Percentiles rank a stretch among this genome's conserved stretches.
Conservation (phyloP, 805 yeast genomes). For the Lachancea sp. region DNA sequence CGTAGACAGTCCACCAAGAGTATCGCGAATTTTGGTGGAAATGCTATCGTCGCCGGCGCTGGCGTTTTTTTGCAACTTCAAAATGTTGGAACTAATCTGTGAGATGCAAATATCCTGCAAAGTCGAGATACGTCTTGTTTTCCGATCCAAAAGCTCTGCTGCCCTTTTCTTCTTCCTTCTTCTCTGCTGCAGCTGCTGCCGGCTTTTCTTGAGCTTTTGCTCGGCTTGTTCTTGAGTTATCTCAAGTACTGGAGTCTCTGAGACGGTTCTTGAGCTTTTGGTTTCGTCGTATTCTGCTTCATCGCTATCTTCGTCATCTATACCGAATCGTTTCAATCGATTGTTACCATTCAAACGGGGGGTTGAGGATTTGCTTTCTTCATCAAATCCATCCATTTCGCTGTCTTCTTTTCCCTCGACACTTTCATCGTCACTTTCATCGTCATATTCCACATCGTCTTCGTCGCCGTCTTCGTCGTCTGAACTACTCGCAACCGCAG, state of each 20-base stretch:
- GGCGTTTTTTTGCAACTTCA: constrained; percentile 18
- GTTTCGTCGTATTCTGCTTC: constrained; percentile 17
- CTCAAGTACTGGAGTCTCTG: constrained; percentile 4
- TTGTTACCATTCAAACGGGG: too few relatives aligned
- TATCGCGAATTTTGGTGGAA: constrained; percentile 41
- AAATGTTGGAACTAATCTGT: constrained; percentile 45
- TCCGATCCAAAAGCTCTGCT: constrained; percentile 71
- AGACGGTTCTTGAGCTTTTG: constrained; percentile 5
- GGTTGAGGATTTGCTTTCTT: too few relatives aligned
- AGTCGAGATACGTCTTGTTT: constrained; percentile 55
- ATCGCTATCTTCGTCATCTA: constrained; percentile 15
- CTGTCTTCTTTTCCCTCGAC: too few relatives aligned
- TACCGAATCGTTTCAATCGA: constrained; percentile 4
- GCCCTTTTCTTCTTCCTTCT: constrained; percentile 76
- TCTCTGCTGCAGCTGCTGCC: constrained; percentile 55
- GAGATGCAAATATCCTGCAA: constrained; percentile 79
- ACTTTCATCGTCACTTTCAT: constrained; percentile 19
- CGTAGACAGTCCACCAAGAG: constrained; percentile 80
- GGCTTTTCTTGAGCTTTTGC: constrained; percentile 36
- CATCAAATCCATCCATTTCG: too few relatives aligned
- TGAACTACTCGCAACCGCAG: not conserved
- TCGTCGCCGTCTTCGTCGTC: constrained; percentile 6
- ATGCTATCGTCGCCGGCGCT: constrained; percentile 11
- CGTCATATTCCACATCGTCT: constrained; percentile 3
- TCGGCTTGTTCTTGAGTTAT: constrained; percentile 15